Base-by-base conservation (phyloP, 805 yeast genomes). In the Starmerella stigmatis region DNA sequence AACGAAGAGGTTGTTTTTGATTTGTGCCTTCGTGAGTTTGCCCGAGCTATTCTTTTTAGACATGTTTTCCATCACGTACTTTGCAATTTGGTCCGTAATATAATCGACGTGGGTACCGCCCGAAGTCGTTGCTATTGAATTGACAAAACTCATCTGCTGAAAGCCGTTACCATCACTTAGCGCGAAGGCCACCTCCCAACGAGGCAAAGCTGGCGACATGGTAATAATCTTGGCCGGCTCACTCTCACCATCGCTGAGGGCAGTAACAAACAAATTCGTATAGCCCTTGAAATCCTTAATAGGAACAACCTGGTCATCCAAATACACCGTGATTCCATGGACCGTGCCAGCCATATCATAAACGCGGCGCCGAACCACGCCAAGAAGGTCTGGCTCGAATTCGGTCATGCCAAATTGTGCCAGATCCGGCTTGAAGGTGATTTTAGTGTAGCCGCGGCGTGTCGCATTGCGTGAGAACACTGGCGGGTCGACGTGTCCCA, bases 111-210 rank as follows among this genome's bases (percentile, higher is more conserved):
- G 98, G 0, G 98, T 83, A 56, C 98, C 98, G 49, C 98, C 98
- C 1, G 89, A 68, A 0, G 97, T 89, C 0, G 98, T 92, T 0
- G 98, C 98, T 61, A 92, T 92, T 6, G 96, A 86, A 62, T 92
- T 92, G 13, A 92, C 98, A 66, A 92, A 92, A 28, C 96, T 88
- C 34, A 92, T 92, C 63, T 92, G 98, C 57, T 85, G 84, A 64
- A 92, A 92, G 21, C 50, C 54, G 2, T 75, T 66, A 4, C 88
- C 89, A 58, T 86, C 95, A 34, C 96, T 83, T 4, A 86, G 81
- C 1, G 94, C 89, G 67, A 92, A 89, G 0, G 94, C 98, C 49
- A 92, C 64, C 63, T 92, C 98, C 98, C 98, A 92, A 51, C 96
- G 74, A 47, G 83, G 92, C 57, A 79, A 82, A 11, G 40, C 6